phyloP scores from a whole-genome alignment of 2,329 filamentous ascomycete species.

The Fusarium buharicum region DNA sequence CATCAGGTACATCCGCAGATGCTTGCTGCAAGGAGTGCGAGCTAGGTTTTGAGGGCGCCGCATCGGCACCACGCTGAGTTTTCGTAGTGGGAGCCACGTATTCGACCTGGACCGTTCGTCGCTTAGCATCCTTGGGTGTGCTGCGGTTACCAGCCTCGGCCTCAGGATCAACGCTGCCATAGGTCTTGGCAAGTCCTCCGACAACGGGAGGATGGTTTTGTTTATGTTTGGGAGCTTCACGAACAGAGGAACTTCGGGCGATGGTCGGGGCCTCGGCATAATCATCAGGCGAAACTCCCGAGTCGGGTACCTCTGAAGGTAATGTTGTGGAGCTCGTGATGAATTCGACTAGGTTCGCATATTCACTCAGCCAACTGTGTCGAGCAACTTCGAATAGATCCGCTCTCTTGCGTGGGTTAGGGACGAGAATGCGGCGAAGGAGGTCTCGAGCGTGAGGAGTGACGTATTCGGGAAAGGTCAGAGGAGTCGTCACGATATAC shows the following conservation, averaged over 20 bases:
- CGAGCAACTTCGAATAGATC: constrained; percentile 97
- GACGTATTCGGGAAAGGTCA: constrained; percentile 99
- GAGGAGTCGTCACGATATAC: constrained; percentile 96
- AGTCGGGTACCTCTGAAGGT: constrained; percentile 83
- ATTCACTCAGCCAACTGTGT: constrained; percentile 98
- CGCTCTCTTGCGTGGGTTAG: constrained; percentile 92
- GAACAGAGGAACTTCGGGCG: constrained; percentile 89
- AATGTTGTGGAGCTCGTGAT: constrained; percentile 96
- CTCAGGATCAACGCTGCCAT: constrained; percentile 77
- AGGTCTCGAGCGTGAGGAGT: constrained; percentile 95
- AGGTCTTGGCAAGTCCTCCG: constrained; percentile 76
- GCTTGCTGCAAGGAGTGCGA: constrained; percentile 52
- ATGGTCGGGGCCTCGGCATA: constrained; percentile 69
- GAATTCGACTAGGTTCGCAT: constrained; percentile 94
- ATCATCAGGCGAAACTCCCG: constrained; percentile 71
- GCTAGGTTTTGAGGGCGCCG: constrained; percentile 40
- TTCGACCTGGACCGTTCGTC: constrained; percentile 95
- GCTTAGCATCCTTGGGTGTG: constrained; percentile 85
- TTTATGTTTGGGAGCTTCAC: constrained; percentile 82
- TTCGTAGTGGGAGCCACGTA: constrained; percentile 93
- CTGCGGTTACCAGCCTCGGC: constrained; percentile 66
- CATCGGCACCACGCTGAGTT: constrained; percentile 74
- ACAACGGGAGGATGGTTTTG: constrained; percentile 59
- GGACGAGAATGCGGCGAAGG: constrained; percentile 90
- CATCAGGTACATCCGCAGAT: constrained; percentile 53